Conservation (phyloP, 2,329 filamentous ascomycete genomes). For the Pseudopithomyces chartarum region DNA sequence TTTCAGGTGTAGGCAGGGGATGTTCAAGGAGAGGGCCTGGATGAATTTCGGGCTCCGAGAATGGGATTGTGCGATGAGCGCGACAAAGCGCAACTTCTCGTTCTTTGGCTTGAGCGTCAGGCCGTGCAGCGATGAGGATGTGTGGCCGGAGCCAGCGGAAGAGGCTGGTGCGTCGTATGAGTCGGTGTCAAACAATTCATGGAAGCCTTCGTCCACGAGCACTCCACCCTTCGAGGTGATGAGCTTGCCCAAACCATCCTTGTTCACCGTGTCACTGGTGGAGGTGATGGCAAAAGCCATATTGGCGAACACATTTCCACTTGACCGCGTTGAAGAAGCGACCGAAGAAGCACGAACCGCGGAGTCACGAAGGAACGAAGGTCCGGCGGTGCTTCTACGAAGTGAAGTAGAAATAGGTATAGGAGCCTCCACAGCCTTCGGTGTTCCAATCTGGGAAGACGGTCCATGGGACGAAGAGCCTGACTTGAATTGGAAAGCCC, state of each 20-base stretch:
- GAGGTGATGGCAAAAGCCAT: conserved; percentile 92
- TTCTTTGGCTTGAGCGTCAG: conserved; percentile 61
- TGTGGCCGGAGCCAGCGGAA: conserved; percentile 19
- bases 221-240: conserved; percentile 75
- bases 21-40: conserved; percentile 86
- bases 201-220: conserved; percentile 76
- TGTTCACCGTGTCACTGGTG: conserved; percentile 57
- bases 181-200: conserved; percentile 72
- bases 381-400: conserved; percentile 44
- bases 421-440: conserved; percentile 36
- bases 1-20: conserved; percentile 81
- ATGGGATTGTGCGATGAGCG: conserved; percentile 83
- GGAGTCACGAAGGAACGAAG: conserved; percentile 32
- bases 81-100: conserved; percentile 73
- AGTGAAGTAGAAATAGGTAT: conserved; percentile 56
- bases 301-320: conserved; percentile 66
- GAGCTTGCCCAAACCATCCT: conserved; percentile 61
- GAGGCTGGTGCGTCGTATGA: conserved; percentile 22
- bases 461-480: conserved; percentile 21
- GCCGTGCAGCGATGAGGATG: conserved; percentile 19
- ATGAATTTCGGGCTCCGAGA: conserved; percentile 90
- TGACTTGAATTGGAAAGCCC: conserved; percentile 39
- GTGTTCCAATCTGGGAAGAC: conserved; percentile 29
- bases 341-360: conserved; percentile 35
- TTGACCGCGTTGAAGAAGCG: conserved; percentile 29